Conservation (phyloP, 495 filamentous ascomycete species). For the Pseudoneurospora amorphoporcata region DNA sequence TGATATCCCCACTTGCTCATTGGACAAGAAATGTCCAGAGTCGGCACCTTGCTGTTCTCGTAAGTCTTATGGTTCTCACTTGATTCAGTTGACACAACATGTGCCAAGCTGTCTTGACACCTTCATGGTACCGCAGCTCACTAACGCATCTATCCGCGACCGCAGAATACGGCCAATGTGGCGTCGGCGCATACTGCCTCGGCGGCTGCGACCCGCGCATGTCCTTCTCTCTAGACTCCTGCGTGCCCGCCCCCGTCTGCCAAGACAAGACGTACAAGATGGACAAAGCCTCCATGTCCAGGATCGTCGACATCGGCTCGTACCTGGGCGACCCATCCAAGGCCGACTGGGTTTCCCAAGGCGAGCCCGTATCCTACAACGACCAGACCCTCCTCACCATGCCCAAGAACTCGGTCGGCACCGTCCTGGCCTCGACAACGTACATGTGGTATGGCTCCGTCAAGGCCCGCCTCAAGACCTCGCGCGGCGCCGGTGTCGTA, state of each 20-base stretch:
- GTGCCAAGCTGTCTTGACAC: not conserved
- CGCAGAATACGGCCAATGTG: constrained; percentile 85
- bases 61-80: constrained; percentile 40
- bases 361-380: constrained; percentile 52
- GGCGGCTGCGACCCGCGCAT: constrained; percentile 85
- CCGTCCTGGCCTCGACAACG: constrained; percentile 74
- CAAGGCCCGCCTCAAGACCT: constrained; percentile 75
- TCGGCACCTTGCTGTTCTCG: constrained; percentile 83
- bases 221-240: constrained; percentile 74
- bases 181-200: constrained; percentile 89
- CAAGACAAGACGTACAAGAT: constrained; percentile 60
- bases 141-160: constrained; percentile 17
- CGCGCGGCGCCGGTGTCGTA: constrained; percentile 76
- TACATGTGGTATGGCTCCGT: constrained; percentile 98
- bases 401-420: constrained; percentile 68
- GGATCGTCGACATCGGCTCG: constrained; percentile 55
- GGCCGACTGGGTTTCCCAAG: constrained; percentile 82
- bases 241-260: constrained; percentile 78
- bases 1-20: constrained; percentile 21
- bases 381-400: constrained; percentile 74
- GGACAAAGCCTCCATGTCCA: constrained; percentile 47
- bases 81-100: not conserved
- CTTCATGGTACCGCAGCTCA: constrained; percentile 1
- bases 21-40: constrained; percentile 61
- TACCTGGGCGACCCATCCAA: constrained; percentile 76